A percentile compares a stretch with the other conserved stretches of the same genome.
These are phyloP conservation scores for Arbutus unedo DNA, from an alignment of 148 eudicot species.

Conservation along the genomic window DNA sequence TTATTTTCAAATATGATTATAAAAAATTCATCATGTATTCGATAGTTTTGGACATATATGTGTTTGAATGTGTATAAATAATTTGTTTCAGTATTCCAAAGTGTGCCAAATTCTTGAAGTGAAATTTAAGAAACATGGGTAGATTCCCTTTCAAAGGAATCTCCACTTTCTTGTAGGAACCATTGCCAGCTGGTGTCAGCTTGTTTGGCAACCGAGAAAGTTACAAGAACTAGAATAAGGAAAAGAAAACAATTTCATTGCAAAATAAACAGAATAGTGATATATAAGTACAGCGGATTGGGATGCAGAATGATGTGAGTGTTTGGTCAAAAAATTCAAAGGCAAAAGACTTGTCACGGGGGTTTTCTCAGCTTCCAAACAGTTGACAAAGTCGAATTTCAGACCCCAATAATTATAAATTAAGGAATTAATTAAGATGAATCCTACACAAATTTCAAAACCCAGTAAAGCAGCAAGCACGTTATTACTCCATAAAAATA, in stretches of 20 bases:
- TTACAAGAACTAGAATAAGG: background rate
- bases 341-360: background rate
- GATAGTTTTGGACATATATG: too few species aligned
- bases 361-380: slow-evolving; percentile 11
- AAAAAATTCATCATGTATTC: too few species aligned
- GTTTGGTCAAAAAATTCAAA: too few species aligned
- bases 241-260: background rate
- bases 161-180: background rate
- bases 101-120: background rate
- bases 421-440: background rate
- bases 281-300: too few species aligned
- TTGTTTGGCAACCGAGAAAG: slow-evolving; percentile 3
- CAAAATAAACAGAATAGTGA: too few species aligned
- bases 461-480: background rate
- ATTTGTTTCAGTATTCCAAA: too few species aligned
- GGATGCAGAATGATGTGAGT: too few species aligned
- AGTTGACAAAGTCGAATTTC: background rate
- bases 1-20: too few species aligned
- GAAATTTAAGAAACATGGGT: slow-evolving; percentile 16
- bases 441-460: background rate
- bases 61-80: too few species aligned
- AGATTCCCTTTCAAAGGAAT: background rate
- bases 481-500: background rate
- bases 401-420: background rate
- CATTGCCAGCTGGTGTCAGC: background rate